Percentiles rank a stretch among this genome's conserved stretches.
Evolutionary conservation across 228 moss, liverwort and hornwort species (phyloP).

Genomic region (Sphagnum magellanicum): DNA sequence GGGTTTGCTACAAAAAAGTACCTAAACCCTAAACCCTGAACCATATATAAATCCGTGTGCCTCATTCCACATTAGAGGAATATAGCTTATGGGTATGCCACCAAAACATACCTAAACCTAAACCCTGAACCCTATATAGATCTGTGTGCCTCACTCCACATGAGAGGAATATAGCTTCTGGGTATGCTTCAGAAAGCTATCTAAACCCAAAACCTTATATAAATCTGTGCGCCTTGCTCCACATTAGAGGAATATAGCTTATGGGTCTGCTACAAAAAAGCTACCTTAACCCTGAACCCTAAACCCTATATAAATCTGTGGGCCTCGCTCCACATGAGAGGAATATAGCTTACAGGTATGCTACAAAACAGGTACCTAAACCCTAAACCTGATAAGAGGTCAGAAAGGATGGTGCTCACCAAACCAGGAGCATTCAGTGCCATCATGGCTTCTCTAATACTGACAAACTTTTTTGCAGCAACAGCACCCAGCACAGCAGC

Average conservation of each 20-base stretch:
- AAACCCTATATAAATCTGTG: neutral
- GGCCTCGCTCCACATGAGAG: neutral
- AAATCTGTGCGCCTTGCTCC: too few relatives aligned
- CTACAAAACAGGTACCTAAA: neutral
- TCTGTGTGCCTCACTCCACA: neutral
- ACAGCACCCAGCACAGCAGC: slow-evolving; percentile 85
- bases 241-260: too few relatives aligned
- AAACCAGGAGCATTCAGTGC: slow-evolving; percentile 82
- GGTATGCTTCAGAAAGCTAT: too few relatives aligned
- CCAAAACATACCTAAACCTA: neutral
- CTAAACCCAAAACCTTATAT: too few relatives aligned
- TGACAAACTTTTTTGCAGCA: slow-evolving; percentile 76
- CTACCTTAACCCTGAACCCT: neutral
- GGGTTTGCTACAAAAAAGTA: too few relatives aligned
- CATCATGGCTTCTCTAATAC: slow-evolving; percentile 76
- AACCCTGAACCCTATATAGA: neutral
- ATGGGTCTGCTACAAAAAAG: neutral
- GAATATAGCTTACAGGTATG: neutral
- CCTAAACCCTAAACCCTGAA: too few relatives aligned
- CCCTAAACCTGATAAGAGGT: neutral
- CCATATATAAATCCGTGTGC: too few relatives aligned
- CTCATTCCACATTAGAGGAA: too few relatives aligned
- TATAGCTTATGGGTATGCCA: too few relatives aligned
- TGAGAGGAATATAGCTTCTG: neutral
- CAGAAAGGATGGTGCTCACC: slow-evolving; percentile 23